A percentile compares a stretch with the other conserved stretches of the same genome.
Conservation (phyloP, 805 yeast genomes). For the Yamadazyma phyllophila region DNA sequence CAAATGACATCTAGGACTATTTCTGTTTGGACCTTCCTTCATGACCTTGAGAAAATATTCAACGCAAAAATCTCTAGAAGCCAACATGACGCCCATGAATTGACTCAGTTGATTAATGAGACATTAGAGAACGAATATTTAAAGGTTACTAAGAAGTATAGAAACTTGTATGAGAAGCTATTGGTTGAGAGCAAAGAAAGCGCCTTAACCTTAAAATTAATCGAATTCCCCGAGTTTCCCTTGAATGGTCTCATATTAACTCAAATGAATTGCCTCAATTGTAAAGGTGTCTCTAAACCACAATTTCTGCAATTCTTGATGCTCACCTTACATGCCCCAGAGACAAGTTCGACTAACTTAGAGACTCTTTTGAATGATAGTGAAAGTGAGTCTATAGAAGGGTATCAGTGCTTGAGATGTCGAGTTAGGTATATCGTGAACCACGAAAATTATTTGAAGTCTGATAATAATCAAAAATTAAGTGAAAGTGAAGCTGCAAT, state of each 20-base stretch:
- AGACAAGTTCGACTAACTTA: constrained; percentile 42
- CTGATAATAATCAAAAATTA: constrained; percentile 24
- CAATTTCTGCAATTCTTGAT: constrained; percentile 62
- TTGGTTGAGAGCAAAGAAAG: constrained; percentile 7
- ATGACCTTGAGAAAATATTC: constrained; percentile 68
- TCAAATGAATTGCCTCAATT: constrained; percentile 66
- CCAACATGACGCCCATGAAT: constrained; percentile 96
- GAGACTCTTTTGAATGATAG: constrained; percentile 53
- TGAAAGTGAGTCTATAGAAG: constrained; percentile 68
- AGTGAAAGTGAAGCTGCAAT: constrained; percentile 21
- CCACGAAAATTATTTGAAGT: constrained; percentile 25
- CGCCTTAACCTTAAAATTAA: constrained; percentile 13
- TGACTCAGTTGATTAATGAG: constrained; percentile 77
- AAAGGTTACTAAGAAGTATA: constrained; percentile 35
- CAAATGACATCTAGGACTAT: constrained; percentile 50
- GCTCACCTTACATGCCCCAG: constrained; percentile 75
- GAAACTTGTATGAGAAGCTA: constrained; percentile 15
- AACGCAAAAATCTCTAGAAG: constrained; percentile 67
- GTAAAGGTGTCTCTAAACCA: constrained; percentile 61
- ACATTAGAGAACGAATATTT: constrained; percentile 67
- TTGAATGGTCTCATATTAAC: constrained; percentile 66
- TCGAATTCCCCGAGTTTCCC: constrained; percentile 63
- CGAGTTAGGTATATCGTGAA: constrained; percentile 36
- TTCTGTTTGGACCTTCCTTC: constrained; percentile 78
- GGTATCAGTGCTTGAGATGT: constrained; percentile 78